A percentile compares a stretch with the other conserved stretches of the same genome.
Conservation (phyloP, 768 basidiomycete genomes). For the Suillus occidentalis region DNA sequence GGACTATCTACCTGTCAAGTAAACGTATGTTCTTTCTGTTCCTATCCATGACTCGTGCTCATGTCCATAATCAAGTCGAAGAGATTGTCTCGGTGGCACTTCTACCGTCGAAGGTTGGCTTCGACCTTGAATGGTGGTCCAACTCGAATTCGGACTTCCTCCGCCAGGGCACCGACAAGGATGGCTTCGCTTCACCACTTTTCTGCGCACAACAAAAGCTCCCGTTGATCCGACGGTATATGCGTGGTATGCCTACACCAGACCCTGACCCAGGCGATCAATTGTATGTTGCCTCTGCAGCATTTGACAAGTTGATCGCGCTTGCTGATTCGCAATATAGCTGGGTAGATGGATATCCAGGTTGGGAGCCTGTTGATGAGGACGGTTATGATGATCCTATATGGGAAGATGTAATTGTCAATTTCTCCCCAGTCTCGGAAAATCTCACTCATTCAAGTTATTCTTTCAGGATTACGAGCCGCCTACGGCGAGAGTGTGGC, state of each 20-base stretch:
- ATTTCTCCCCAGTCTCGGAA: background rate
- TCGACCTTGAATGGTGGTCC: slow-evolving; percentile 22
- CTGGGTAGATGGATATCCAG: slow-evolving; percentile 19
- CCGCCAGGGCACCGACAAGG: slow-evolving; percentile 22
- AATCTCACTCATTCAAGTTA: background rate
- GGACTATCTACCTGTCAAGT: slow-evolving; percentile 33
- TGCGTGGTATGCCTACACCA: slow-evolving; percentile 15
- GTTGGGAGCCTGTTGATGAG: slow-evolving; percentile 26
- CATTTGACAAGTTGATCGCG: background rate
- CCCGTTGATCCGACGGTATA: slow-evolving; percentile 1
- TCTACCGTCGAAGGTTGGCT: slow-evolving; percentile 11
- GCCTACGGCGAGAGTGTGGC: background rate
- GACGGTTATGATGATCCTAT: slow-evolving; percentile 27
- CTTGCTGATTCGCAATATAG: slow-evolving; percentile 10
- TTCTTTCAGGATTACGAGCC: background rate
- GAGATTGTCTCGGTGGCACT: slow-evolving; percentile 28
- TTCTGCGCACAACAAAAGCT: slow-evolving; percentile 21
- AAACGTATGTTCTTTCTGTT: slow-evolving; percentile 16
- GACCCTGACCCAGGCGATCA: slow-evolving; percentile 14
- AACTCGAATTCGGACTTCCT: slow-evolving; percentile 18
- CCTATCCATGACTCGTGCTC: slow-evolving; percentile 4
- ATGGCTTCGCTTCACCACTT: slow-evolving; percentile 26
- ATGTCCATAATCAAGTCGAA: slow-evolving; percentile 17
- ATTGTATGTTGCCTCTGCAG: slow-evolving; percentile 17
- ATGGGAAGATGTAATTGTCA: background rate